phyloP scores from a whole-genome alignment of 1,284 basidiomycete genomes.

The Apiotrichum mycotoxinovorans region DNA sequence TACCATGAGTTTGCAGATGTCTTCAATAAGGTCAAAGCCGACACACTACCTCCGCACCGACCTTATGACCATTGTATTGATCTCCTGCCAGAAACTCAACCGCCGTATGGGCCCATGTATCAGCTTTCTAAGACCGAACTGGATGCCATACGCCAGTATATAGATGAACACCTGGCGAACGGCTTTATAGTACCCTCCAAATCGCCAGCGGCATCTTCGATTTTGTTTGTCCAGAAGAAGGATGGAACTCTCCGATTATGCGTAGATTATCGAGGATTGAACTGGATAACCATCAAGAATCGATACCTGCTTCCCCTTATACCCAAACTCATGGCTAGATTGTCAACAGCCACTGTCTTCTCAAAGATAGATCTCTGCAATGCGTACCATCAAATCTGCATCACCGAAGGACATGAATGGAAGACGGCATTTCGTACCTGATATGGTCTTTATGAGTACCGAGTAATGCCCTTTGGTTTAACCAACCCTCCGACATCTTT shows the following conservation, averaged over 20 bases:
- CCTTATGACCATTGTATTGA: too few relatives aligned
- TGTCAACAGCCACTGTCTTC: constrained; percentile 37
- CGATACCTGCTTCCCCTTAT: constrained; percentile 31
- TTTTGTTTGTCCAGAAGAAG: constrained; percentile 53
- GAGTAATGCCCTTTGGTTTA: constrained; percentile 52
- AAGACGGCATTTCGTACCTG: constrained; percentile 48
- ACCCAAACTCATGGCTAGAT: constrained; percentile 28
- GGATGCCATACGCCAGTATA: too few relatives aligned
- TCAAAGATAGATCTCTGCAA: constrained; percentile 41
- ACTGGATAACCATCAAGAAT: constrained; percentile 51
- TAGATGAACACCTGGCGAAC: too few relatives aligned
- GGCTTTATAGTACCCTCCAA: constrained; percentile 25
- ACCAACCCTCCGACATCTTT: constrained; percentile 41
- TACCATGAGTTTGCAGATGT: too few relatives aligned
- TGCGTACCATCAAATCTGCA: constrained; percentile 41
- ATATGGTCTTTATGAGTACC: constrained; percentile 48
- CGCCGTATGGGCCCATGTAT: too few relatives aligned
- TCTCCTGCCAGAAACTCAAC: too few relatives aligned
- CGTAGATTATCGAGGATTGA: constrained; percentile 54
- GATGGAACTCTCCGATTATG: constrained; percentile 50
- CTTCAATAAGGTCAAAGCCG: too few relatives aligned
- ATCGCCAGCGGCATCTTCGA: constrained; percentile 42
- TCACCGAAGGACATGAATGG: constrained; percentile 37
- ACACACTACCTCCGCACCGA: too few relatives aligned
- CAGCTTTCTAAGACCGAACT: too few relatives aligned